These are phyloP conservation scores for Tremella yokohamensis DNA, from an alignment of 768 basidiomycete genomes.

Conservation along the genomic window DNA sequence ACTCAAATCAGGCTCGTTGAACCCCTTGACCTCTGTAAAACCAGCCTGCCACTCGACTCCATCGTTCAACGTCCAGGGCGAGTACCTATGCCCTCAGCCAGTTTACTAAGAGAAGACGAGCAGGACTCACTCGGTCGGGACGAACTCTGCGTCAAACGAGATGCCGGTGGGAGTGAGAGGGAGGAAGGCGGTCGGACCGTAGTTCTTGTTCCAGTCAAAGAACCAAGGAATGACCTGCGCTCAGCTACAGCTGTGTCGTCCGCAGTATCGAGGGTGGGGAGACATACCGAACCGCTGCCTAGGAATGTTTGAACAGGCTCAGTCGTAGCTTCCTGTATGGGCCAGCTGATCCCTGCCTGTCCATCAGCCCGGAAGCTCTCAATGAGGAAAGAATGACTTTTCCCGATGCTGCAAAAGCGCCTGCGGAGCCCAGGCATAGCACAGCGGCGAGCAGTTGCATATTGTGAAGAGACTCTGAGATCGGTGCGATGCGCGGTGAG, in stretches of 20 bases:
- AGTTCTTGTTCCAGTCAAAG: conserved; percentile 26
- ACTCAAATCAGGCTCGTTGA: conserved; percentile 34
- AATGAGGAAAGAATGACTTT: too few species aligned
- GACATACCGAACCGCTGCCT: conserved; percentile 19
- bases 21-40: conserved; percentile 23
- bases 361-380: background rate
- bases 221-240: conserved; percentile 14
- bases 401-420: too few species aligned
- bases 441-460: too few species aligned
- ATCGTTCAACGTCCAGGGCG: conserved; percentile 10
- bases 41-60: conserved; percentile 18
- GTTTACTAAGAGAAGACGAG: background rate
- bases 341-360: conserved; percentile 33
- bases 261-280: background rate
- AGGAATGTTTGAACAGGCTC: conserved; percentile 30
- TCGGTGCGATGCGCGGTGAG: too few species aligned
- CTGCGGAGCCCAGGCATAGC: too few species aligned
- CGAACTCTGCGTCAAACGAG: conserved; percentile 12
- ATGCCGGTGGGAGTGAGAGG: background rate
- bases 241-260: background rate
- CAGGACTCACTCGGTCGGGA: conserved; percentile 17
- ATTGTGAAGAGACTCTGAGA: too few species aligned
- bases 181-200: conserved; percentile 9
- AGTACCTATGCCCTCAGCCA: conserved; percentile 11
- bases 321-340: conserved; percentile 20